These are phyloP conservation scores for Casuarina glauca DNA, from an alignment of 306 rosid species.

Conservation along the genomic window DNA sequence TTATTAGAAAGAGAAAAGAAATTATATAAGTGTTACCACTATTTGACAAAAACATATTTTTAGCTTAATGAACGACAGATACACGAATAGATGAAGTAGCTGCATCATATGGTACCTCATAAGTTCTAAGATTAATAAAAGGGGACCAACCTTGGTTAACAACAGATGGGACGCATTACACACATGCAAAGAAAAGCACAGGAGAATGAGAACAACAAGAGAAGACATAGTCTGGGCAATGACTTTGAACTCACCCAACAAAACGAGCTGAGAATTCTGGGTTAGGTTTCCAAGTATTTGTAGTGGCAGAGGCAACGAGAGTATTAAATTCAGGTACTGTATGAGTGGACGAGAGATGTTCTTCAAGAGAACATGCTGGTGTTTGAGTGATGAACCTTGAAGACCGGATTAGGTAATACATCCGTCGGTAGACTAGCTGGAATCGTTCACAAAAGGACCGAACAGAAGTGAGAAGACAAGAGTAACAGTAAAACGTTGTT, in stretches of 20 bases:
- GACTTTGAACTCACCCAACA: background rate
- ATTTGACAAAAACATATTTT: background rate
- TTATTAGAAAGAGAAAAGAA: background rate
- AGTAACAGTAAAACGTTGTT: too few species aligned
- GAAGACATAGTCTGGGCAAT: constrained; percentile 46
- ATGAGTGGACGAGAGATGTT: constrained; percentile 39
- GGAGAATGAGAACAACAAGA: constrained; percentile 33
- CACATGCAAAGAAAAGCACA: constrained; percentile 62
- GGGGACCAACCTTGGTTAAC: constrained; percentile 34
- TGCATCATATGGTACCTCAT: background rate
- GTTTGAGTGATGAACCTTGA: constrained; percentile 65
- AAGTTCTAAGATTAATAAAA: background rate
- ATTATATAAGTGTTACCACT: background rate
- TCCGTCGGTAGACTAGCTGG: too few species aligned
- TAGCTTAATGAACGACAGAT: background rate
- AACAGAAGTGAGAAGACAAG: too few species aligned
- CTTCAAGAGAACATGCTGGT: constrained; percentile 87
- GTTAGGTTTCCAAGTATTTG: constrained; percentile 36
- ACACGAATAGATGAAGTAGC: background rate
- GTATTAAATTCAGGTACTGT: constrained; percentile 61
- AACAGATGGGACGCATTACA: constrained; percentile 42
- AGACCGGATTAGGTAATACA: constrained; percentile 28
- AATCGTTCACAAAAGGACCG: too few species aligned
- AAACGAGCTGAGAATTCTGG: constrained; percentile 13
- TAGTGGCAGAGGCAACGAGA: constrained; percentile 32